These are phyloP conservation scores for Eucalyptus fibrosa DNA, from an alignment of 345 rosid genomes.

Conservation along the genomic window DNA sequence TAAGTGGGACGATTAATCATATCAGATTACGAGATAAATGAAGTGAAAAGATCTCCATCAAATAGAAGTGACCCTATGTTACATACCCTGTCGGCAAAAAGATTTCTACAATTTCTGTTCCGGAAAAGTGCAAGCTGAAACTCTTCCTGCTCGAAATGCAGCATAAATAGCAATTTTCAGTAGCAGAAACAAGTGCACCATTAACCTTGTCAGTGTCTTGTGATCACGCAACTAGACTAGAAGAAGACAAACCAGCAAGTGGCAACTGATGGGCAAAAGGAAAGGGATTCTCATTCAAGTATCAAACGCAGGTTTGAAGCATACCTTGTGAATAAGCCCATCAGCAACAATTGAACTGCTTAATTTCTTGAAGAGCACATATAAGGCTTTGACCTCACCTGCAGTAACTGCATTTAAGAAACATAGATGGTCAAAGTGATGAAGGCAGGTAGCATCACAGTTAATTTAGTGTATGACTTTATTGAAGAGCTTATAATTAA, in stretches of 20 bases:
- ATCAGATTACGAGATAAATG: neutral
- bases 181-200: neutral
- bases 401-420: slow-evolving; percentile 44
- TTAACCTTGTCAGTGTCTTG: neutral
- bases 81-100: slow-evolving; percentile 80
- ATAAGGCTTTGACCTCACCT: slow-evolving; percentile 71
- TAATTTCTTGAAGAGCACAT: slow-evolving; percentile 74
- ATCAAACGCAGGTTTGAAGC: neutral
- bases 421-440: neutral
- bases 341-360: slow-evolving; percentile 81
- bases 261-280: neutral
- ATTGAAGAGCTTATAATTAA: neutral
- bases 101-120: slow-evolving; percentile 56
- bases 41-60: neutral
- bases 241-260: neutral
- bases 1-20: neutral
- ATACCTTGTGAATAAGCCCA: slow-evolving; percentile 88
- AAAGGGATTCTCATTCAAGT: neutral
- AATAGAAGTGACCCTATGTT: neutral
- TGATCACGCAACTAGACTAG: neutral
- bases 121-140: slow-evolving; percentile 85
- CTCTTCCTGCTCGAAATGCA: slow-evolving; percentile 50
- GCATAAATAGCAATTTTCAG: neutral
- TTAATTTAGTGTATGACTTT: neutral
- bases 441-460: neutral